Evolutionary conservation across 345 rosid genomes (phyloP), one percentile per base, ranked within the genome.

Genomic region (Leavenworthia alabamica): DNA sequence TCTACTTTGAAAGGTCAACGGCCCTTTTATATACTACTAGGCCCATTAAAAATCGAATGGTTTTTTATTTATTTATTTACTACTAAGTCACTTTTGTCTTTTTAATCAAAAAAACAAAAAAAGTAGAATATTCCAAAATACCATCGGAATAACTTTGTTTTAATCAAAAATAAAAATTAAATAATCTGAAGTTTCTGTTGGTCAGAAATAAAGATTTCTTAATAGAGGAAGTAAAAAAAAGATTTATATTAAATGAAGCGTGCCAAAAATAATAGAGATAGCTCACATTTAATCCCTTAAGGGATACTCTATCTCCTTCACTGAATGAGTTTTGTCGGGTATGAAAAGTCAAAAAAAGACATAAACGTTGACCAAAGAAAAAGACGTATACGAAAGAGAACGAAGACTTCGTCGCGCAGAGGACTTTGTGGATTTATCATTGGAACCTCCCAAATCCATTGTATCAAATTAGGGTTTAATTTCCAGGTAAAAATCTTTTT

Each of bases 71-170:
- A n/a, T n/a, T n/a, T n/a, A n/a, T n/a, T n/a, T n/a, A n/a, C n/a
- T n/a, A n/a, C n/a, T n/a, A n/a, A n/a, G n/a, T n/a, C 13, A 5
- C 5, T 14, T 11, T 16, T n/a, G 11, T 16, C 1, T 10, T 15
- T 35, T 12, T 17, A 5, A 11, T 5, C 20, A 23, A 23, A 3
- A 11, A 54, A 54, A 32, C n/a, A 55, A 36, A 39, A 24, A 3
- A 14, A 12, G 16, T 8, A 46, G 62, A 44, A 66, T 65, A 64
- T 64, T 64, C 68, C 60, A 20, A 29, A 29, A 51, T 28, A 37
- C 67, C 58, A 62, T 14, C 19, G 19, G 7, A 39, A 39, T 14
- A 14, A 31, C 11, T 8, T 31, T 23, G 24, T 23, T 3, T 23
- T 23, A 2, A 2, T 23, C 24, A 23, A 8, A 8, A 39, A 39